Percentiles rank a stretch among this genome's conserved stretches.
These are phyloP conservation scores for Neofusicoccum ribis DNA, from an alignment of 2,329 filamentous ascomycete genomes.

Conservation along the genomic window DNA sequence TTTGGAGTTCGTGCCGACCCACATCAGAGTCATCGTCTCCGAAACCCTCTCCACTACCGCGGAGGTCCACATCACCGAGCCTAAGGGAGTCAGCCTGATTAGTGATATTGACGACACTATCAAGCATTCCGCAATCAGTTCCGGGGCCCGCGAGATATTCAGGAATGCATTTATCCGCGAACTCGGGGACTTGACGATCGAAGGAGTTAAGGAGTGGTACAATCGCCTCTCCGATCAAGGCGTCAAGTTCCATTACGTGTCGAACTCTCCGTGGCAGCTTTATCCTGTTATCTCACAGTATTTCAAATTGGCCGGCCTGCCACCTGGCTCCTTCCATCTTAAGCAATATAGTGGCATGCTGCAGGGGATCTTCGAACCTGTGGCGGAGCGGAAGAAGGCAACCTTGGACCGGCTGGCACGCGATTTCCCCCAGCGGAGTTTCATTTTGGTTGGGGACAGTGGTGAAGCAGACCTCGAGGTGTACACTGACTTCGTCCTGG, in stretches of 20 bases:
- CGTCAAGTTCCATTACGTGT: constrained; percentile 92
- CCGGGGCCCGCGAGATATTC: constrained; percentile 90
- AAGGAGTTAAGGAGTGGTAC: constrained; percentile 92
- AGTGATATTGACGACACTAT: constrained; percentile 98
- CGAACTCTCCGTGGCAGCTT: constrained; percentile 98
- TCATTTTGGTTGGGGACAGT: constrained; percentile 91
- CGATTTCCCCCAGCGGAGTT: constrained; percentile 87
- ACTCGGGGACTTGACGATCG: constrained; percentile 74
- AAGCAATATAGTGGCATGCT: constrained; percentile 98
- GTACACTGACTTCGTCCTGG: constrained; percentile 87
- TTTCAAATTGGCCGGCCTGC: constrained; percentile 77
- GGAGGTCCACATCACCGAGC: constrained; percentile 73
- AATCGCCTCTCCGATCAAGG: constrained; percentile 72
- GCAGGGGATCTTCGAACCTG: constrained; percentile 96
- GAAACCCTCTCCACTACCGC: constrained; percentile 82
- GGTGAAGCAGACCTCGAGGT: constrained; percentile 96
- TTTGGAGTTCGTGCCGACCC: constrained; percentile 85
- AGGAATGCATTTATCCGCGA: constrained; percentile 93
- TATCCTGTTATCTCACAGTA: constrained; percentile 86
- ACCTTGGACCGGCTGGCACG: constrained; percentile 80
- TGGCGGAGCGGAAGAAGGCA: constrained; percentile 89
- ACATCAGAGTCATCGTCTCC: constrained; percentile 82
- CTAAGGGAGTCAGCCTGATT: constrained; percentile 83
- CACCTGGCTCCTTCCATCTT: constrained; percentile 85
- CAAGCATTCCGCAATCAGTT: constrained; percentile 88